These are phyloP conservation scores for Apiotrichum gracile DNA, from an alignment of 1,284 basidiomycete species.

Conservation along the genomic window DNA sequence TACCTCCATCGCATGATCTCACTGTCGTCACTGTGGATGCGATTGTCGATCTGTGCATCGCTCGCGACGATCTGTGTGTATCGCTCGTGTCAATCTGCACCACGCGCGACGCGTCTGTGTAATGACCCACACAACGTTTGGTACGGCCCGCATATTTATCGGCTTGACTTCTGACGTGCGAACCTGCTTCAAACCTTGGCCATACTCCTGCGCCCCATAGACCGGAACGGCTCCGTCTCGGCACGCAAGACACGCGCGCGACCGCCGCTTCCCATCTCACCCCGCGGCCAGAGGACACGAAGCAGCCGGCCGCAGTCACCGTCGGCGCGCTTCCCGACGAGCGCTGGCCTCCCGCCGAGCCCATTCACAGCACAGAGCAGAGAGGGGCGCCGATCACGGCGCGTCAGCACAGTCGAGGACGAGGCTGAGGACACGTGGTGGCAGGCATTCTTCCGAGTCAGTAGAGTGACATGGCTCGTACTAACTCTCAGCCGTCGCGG, in stretches of 20 bases:
- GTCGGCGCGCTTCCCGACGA: neutral
- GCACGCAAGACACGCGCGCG: constrained; percentile 21
- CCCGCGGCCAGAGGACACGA: neutral
- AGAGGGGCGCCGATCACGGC: constrained; percentile 6
- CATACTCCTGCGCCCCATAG: neutral
- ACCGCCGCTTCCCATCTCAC: constrained; percentile 6
- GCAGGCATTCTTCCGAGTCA: constrained; percentile 33
- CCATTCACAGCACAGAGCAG: neutral
- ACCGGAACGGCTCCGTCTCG: constrained; percentile 26
- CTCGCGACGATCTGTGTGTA: no score
- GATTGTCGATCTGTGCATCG: no score
- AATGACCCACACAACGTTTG: no score
- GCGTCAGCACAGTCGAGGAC: constrained; percentile 21
- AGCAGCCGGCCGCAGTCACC: neutral
- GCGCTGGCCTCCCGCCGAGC: neutral
- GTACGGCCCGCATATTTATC: no score
- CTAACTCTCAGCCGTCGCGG: constrained; percentile 32
- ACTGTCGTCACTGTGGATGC: no score
- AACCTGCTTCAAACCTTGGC: no score
- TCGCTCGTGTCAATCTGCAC: no score
- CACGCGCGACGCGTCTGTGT: no score
- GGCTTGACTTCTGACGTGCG: no score
- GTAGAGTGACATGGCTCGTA: neutral
- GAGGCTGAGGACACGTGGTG: constrained; percentile 24
- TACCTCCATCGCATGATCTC: no score